phyloP scores from a whole-genome alignment of 2,329 filamentous ascomycete species.

The Colletotrichum neosansevieriae region DNA sequence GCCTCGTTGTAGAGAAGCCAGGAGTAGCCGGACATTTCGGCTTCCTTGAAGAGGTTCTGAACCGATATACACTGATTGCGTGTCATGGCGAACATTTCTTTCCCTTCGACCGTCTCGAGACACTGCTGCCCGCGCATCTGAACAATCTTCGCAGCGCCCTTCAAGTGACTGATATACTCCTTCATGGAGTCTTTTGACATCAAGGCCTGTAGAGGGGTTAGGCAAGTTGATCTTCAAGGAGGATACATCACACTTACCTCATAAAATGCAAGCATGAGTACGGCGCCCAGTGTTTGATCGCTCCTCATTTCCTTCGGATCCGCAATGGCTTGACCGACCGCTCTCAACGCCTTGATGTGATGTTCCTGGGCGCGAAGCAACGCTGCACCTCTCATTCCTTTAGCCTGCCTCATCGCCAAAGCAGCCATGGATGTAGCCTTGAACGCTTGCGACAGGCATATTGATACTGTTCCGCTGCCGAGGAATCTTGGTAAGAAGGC shows the following conservation, averaged over 20 bases:
- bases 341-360: conserved; percentile 35
- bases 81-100: conserved; percentile 42
- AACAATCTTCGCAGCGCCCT: conserved; percentile 42
- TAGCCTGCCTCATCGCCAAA: conserved; percentile 35
- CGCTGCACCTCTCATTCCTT: conserved; percentile 8
- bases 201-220: conserved; percentile 15
- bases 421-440: conserved; percentile 40
- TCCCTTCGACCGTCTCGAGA: conserved; percentile 38
- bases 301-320: conserved; percentile 33
- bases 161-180: conserved; percentile 43
- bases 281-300: conserved; percentile 39
- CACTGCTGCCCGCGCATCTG: conserved; percentile 39
- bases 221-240: accelerated
- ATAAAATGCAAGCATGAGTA: conserved; percentile 40
- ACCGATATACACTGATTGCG: conserved; percentile 42
- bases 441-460: conserved; percentile 34
- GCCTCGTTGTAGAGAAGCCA: conserved; percentile 41
- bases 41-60: conserved; percentile 37
- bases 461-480: conserved; percentile 25
- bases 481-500: conserved; percentile 36
- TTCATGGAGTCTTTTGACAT: conserved; percentile 41
- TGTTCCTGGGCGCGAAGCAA: conserved; percentile 36
- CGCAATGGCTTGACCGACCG: conserved; percentile 33
- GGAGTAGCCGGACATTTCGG: conserved; percentile 38
- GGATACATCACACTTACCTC: conserved; percentile 6